Base-by-base conservation (phyloP, 2,329 filamentous ascomycete species). In the Calonectria fujianensis region DNA sequence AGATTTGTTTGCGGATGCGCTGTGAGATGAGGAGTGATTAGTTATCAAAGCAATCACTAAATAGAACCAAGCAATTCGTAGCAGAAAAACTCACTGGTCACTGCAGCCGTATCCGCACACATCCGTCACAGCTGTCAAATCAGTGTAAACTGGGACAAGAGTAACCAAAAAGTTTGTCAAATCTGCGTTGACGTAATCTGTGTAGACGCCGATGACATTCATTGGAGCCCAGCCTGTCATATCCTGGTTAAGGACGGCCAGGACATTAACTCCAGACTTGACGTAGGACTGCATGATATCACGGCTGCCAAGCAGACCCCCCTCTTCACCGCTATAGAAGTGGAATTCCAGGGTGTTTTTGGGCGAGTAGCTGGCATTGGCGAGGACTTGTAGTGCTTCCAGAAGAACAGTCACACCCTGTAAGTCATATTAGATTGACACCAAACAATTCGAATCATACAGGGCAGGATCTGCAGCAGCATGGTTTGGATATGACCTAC, bases 301-400 rank as follows among this genome's bases (percentile, higher is more conserved):
- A 32, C 83, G 83, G 18, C 86, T 87, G 24, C 88, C 88, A 14
- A 88, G 86, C 4, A 88, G 83, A n/a, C 88, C 88, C 8, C 84
- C 87, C 79, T 89, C 88, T 76, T 89, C 87, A 39, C 84, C 88
- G 37, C 81, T 79, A 77, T 89, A 89, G 80, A 87, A 89, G 80
- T 89, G 88, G 78, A 89, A 89, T 79, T 89, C 88, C 69, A 89
- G 84, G 2, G 87, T 88, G 80, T 89, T 85, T 64, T 83, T 83
- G 52, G 86, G 85, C 50, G 83, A 78, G 74, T 82, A 88, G 11
- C 81, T 77, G 41, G 84, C 81, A 61, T 80, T 81, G 32, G 87
- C 86, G 2, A 89, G 83, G 2, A 88, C 84, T 31, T 87, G 83
- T 14, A 89, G 83, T 10, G 70, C 35, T 35, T 73, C 70, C 4